phyloP scores from a whole-genome alignment of 2,329 filamentous ascomycete species.

The Claviceps purpurea region DNA sequence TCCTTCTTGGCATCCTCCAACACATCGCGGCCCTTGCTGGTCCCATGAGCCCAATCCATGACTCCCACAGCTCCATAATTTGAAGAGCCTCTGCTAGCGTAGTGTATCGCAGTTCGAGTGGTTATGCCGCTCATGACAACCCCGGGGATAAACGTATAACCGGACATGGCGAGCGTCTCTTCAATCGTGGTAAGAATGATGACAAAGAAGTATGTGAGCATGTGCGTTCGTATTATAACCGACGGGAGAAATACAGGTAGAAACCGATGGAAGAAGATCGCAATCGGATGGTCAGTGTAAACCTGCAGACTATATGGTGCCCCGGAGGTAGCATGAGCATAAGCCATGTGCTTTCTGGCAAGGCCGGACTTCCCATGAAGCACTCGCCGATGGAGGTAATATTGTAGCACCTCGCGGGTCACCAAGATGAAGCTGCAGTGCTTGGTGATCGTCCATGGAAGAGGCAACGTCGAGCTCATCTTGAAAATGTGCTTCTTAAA shows the following conservation, averaged over 20 bases:
- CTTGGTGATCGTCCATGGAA: slow-evolving; percentile 40
- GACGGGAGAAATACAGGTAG: slow-evolving; percentile 54
- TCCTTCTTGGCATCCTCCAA: slow-evolving; percentile 41
- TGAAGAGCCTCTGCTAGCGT: slow-evolving; percentile 38
- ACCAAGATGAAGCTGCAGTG: slow-evolving; percentile 31
- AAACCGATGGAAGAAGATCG: slow-evolving; percentile 49
- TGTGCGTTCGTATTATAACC: slow-evolving; percentile 51
- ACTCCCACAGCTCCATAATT: slow-evolving; percentile 51
- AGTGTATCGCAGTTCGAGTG: slow-evolving; percentile 24
- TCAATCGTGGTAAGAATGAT: slow-evolving; percentile 49
- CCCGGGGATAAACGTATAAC: slow-evolving; percentile 47
- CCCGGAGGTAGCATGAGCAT: slow-evolving; percentile 38
- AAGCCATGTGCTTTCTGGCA: slow-evolving; percentile 28
- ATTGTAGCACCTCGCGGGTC: slow-evolving; percentile 48
- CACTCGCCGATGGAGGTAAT: slow-evolving; percentile 58
- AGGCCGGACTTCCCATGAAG: slow-evolving; percentile 42
- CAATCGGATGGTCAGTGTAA: slow-evolving; percentile 54
- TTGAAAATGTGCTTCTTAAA: slow-evolving; percentile 30
- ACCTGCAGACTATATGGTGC: slow-evolving; percentile 49
- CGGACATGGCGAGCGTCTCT: slow-evolving; percentile 53
- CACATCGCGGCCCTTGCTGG: slow-evolving; percentile 35
- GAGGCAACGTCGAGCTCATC: slow-evolving; percentile 33
- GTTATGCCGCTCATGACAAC: slow-evolving; percentile 39
- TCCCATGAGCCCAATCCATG: slow-evolving; percentile 48
- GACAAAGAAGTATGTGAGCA: slow-evolving; percentile 59